Conservation (phyloP, 306 rosid species). For the Vigna unguiculata region DNA sequence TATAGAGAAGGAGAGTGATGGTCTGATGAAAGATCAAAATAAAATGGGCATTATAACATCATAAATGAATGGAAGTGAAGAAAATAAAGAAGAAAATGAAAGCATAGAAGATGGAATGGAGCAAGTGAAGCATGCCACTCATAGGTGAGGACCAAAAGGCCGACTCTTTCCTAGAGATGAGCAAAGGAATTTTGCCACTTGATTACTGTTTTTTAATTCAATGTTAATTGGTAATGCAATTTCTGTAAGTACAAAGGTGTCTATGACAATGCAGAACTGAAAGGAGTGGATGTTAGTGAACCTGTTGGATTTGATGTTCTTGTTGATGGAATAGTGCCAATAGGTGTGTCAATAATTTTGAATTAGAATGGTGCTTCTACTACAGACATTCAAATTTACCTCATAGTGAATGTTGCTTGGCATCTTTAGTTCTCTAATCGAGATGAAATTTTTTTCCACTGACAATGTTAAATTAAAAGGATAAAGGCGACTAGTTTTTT, state of each 20-base stretch:
- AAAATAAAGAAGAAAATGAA: too few relatives aligned
- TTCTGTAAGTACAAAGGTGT: conserved; percentile 87
- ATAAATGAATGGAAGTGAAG: too few relatives aligned
- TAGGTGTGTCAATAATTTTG: conserved; percentile 59
- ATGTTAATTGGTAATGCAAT: conserved; percentile 29
- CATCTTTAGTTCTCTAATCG: conserved; percentile 19
- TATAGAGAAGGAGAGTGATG: too few relatives aligned
- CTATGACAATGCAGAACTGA: conserved; percentile 68
- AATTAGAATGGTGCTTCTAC: conserved; percentile 22
- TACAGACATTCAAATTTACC: conserved; percentile 16
- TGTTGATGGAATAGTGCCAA: conserved; percentile 92
- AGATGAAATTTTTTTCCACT: conserved; percentile 18
- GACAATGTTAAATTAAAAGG: conserved; percentile 11
- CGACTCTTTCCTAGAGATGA: too few relatives aligned
- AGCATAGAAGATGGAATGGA: too few relatives aligned
- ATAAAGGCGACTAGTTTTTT: not conserved
- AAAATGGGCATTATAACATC: too few relatives aligned
- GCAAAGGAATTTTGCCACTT: too few relatives aligned
- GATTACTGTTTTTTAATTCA: not conserved
- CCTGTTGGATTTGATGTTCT: conserved; percentile 90
- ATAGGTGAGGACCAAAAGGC: too few relatives aligned
- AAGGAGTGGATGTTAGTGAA: conserved; percentile 65
- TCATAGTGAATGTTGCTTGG: conserved; percentile 11
- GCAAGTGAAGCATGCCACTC: too few relatives aligned
- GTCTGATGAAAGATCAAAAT: too few relatives aligned